Percentiles rank a stretch among this genome's conserved stretches.
phyloP scores from a whole-genome alignment of 257 asterid species.

The Striga asiatica region DNA sequence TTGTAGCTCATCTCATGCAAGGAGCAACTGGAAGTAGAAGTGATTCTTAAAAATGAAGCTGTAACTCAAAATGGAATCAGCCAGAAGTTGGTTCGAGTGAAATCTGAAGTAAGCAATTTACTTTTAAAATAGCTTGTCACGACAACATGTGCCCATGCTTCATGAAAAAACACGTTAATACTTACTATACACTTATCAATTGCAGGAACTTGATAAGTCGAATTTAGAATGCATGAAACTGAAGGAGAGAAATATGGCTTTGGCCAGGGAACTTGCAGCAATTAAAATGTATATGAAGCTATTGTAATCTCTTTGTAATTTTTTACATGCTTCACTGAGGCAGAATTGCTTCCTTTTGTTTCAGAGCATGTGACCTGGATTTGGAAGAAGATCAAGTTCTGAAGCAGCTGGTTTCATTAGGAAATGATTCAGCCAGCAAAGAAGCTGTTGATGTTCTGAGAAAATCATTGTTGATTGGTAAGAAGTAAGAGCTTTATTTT shows the following conservation, averaged over 20 bases:
- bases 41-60: constrained; percentile 48
- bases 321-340: too few relatives aligned
- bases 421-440: constrained; percentile 57
- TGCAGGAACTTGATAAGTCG: constrained; percentile 60
- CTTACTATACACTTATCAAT: too few relatives aligned
- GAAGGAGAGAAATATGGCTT: constrained; percentile 65
- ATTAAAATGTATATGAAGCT: constrained; percentile 56
- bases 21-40: constrained; percentile 54
- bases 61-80: constrained; percentile 29
- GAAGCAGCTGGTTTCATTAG: constrained; percentile 89
- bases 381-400: constrained; percentile 67
- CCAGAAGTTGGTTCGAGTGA: constrained; percentile 47
- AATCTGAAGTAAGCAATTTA: constrained; percentile 49
- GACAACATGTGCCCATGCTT: too few relatives aligned
- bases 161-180: too few relatives aligned
- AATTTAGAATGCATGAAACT: constrained; percentile 46
- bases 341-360: constrained; percentile 5
- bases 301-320: background rate
- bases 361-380: constrained; percentile 67
- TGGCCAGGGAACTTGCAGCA: constrained; percentile 97
- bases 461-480: constrained; percentile 68
- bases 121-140: too few relatives aligned
- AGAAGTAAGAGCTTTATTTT: constrained; percentile 56
- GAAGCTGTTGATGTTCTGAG: constrained; percentile 62
- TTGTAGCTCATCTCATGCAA: constrained; percentile 44